phyloP scores from a whole-genome alignment of 495 filamentous ascomycete genomes.

The Aspergillus biplanus region DNA sequence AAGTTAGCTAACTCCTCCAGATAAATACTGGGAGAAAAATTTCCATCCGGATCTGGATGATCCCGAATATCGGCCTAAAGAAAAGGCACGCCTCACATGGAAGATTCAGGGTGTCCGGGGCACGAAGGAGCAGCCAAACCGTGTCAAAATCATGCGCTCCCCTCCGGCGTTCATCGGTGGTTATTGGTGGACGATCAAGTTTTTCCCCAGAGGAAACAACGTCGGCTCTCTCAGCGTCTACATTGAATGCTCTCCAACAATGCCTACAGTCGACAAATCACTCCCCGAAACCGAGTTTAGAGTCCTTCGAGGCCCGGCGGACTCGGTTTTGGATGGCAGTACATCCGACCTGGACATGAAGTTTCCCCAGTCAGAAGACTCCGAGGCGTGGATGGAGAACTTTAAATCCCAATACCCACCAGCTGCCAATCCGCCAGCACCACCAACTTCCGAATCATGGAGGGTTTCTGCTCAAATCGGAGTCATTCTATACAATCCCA shows the following conservation, averaged over 20 bases:
- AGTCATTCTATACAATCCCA: constrained; percentile 67
- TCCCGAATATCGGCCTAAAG: constrained; percentile 56
- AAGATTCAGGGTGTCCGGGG: constrained; percentile 62
- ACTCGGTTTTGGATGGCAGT: constrained; percentile 31
- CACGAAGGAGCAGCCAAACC: constrained; percentile 63
- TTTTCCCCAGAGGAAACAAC: constrained; percentile 68
- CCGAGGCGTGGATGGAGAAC: constrained; percentile 37
- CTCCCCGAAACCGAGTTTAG: constrained; percentile 45
- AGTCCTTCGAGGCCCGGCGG: constrained; percentile 40
- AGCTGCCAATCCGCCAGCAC: constrained; percentile 15
- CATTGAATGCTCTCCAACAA: constrained; percentile 60
- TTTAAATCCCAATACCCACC: constrained; percentile 38
- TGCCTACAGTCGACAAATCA: constrained; percentile 43
- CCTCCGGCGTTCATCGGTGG: constrained; percentile 61
- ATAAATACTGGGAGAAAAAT: constrained; percentile 63
- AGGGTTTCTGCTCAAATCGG: constrained; percentile 64
- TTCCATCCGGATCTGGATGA: constrained; percentile 62
- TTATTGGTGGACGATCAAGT: constrained; percentile 72
- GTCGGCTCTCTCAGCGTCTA: constrained; percentile 65
- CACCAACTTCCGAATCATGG: constrained; percentile 37
- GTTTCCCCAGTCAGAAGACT: constrained; percentile 32
- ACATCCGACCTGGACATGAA: constrained; percentile 36
- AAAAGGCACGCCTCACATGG: constrained; percentile 64
- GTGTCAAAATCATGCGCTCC: constrained; percentile 61
- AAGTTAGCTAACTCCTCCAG: constrained; percentile 31